phyloP scores from a whole-genome alignment of 495 filamentous ascomycete species.

The Aeminium ludgeri region DNA sequence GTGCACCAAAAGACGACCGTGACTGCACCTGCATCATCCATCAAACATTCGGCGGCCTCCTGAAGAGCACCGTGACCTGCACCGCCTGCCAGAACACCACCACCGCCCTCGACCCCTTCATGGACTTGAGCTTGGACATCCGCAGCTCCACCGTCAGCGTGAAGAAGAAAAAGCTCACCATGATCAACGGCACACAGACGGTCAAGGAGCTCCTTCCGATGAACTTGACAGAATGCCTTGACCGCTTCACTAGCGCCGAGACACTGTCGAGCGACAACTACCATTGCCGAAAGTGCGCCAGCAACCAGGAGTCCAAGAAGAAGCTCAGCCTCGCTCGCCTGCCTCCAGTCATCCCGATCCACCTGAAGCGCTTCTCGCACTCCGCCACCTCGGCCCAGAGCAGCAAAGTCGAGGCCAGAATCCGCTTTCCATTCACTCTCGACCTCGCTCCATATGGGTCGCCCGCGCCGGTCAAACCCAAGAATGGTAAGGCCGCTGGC shows the following conservation, averaged over 20 bases:
- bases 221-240: constrained; percentile 52
- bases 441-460: constrained; percentile 81
- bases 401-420: constrained; percentile 63
- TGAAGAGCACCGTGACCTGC: constrained; percentile 74
- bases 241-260: constrained; percentile 57
- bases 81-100: constrained; percentile 63
- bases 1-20: constrained; percentile 19
- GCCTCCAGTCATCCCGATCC: constrained; percentile 76
- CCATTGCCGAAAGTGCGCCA: constrained; percentile 58
- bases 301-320: constrained; percentile 53
- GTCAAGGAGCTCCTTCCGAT: constrained; percentile 13
- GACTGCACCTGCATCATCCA: constrained; percentile 75
- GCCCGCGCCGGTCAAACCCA: constrained; percentile 23
- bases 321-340: constrained; percentile 62
- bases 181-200: constrained; percentile 15
- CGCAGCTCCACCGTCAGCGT: constrained; percentile 41
- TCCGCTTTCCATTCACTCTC: constrained; percentile 69
- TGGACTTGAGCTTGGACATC: constrained; percentile 70
- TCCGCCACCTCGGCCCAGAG: constrained; percentile 18
- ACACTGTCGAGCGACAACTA: constrained; percentile 51
- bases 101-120: constrained; percentile 63
- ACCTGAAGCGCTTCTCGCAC: constrained; percentile 41
- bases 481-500: constrained; percentile 7
- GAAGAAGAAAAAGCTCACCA: constrained; percentile 27
- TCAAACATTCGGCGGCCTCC: constrained; percentile 71